Base-by-base conservation (phyloP, 1,284 basidiomycete genomes). In the Sanghuangporus sanghuang region DNA sequence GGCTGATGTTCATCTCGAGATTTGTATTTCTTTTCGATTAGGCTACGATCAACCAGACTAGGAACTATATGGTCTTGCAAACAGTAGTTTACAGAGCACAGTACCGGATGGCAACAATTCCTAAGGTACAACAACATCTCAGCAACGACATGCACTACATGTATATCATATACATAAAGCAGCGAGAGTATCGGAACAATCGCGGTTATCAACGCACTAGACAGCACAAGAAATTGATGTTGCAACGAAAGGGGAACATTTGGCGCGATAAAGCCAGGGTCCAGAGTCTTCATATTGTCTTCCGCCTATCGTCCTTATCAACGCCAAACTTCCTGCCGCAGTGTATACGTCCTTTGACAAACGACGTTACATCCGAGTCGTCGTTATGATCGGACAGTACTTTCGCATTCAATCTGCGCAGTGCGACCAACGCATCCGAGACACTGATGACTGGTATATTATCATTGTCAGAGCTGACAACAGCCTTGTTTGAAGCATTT, bases 321-420 rank as follows among this genome's bases (percentile, higher is more conserved):
- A 62, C 44, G 39, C 18, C 42, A 40, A 65, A 65, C 50, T 36
- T 39, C 38, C 35, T 62, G n/a, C 61, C 64, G 56, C 48, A 23
- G 39, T 62, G 57, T 32, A 54, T 23, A n/a, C 44, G 52, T 0
- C 56, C 55, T n/a, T 39, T 61, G 38, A 59, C 52, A 48, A 65
- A 65, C 18, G 63, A n/a, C 14, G 53, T 49, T 16, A 49, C 48
- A 12, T 6, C 52, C 16, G 44, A 16, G 16, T 7, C 44, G 39
- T 12, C 40, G 53, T 54, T 18, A n/a, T n/a, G 12, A n/a, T 54
- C 35, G 32, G 12, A 36, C 16, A 7, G 14, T 2, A 36, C 1
- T 32, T 54, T 38, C 18, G 32, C 32, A n/a, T 44, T 46, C 18
- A 40, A 54, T 12, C 32, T 42, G n/a, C 54, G n/a, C 54, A 57